Percentiles rank a stretch among this genome's conserved stretches.
phyloP scores from a whole-genome alignment of 2,329 filamentous ascomycete genomes.

The Scytalidium lignicola region DNA sequence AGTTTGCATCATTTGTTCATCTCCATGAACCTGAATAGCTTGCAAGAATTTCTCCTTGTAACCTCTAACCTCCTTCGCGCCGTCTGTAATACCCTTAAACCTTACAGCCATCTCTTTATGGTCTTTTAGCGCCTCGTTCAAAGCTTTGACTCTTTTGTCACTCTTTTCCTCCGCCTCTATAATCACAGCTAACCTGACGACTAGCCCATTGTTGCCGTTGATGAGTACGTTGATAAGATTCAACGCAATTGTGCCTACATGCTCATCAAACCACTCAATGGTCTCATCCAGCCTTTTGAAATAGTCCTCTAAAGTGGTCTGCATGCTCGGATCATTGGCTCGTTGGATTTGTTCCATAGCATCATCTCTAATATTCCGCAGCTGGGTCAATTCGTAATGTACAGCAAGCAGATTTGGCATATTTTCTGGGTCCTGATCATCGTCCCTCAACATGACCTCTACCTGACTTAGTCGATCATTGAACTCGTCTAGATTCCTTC shows the following conservation, averaged over 20 bases:
- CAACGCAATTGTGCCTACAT: slow-evolving; percentile 81
- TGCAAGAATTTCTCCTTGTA: slow-evolving; percentile 95
- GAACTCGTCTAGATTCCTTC: slow-evolving; percentile 82
- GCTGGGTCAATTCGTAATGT: slow-evolving; percentile 86
- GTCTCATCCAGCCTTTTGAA: slow-evolving; percentile 82
- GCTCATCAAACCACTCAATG: slow-evolving; percentile 93
- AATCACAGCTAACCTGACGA: slow-evolving; percentile 86
- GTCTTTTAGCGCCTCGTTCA: slow-evolving; percentile 92
- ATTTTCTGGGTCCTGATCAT: slow-evolving; percentile 79
- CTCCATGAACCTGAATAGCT: slow-evolving; percentile 58
- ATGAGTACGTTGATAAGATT: slow-evolving; percentile 86
- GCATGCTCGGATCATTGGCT: slow-evolving; percentile 66
- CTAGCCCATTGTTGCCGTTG: slow-evolving; percentile 78
- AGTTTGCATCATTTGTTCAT: slow-evolving; percentile 55
- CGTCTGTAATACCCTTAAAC: slow-evolving; percentile 93
- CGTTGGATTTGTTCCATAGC: slow-evolving; percentile 93
- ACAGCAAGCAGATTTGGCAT: slow-evolving; percentile 88
- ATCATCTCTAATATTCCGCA: slow-evolving; percentile 92
- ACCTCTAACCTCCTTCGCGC: slow-evolving; percentile 83
- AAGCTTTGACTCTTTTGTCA: slow-evolving; percentile 81
- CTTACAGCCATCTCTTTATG: slow-evolving; percentile 90
- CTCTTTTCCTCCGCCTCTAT: slow-evolving; percentile 97
- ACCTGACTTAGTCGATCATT: slow-evolving; percentile 70
- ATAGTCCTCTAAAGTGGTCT: slow-evolving; percentile 82
- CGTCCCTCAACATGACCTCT: slow-evolving; percentile 72